Evolutionary conservation across 73 alveolate genomes (phyloP).

Genomic region (Uronychia binucleata): DNA sequence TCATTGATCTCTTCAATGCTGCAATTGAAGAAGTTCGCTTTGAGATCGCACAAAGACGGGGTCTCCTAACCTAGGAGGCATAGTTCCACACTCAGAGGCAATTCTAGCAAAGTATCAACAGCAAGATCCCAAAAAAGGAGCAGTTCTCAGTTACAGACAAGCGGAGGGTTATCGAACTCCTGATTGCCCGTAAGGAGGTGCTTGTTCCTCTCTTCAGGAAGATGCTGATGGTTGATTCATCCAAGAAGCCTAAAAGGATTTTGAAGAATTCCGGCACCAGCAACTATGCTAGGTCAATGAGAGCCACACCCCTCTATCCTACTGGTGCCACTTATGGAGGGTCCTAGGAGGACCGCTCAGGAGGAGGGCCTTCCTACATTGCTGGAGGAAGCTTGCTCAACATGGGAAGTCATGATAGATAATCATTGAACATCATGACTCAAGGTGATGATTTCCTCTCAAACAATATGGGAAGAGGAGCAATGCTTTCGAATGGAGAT

Average conservation of each 20-base stretch:
- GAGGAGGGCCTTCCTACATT: neutral
- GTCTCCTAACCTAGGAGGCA: neutral
- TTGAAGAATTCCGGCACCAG: neutral
- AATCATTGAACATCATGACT: neutral
- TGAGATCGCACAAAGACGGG: neutral
- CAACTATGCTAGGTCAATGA: neutral
- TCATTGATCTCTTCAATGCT: neutral
- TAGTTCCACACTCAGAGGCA: neutral
- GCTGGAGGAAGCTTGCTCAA: neutral
- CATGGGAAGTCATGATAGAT: neutral
- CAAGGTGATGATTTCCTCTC: neutral
- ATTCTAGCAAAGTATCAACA: neutral
- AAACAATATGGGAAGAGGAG: neutral
- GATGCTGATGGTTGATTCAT: neutral
- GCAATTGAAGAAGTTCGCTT: neutral
- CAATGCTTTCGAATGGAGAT: neutral
- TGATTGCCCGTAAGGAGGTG: neutral
- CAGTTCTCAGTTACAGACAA: neutral
- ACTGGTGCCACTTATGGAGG: neutral
- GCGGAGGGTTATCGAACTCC: neutral
- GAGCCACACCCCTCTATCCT: neutral
- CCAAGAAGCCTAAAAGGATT: neutral
- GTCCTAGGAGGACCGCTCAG: neutral
- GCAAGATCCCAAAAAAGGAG: neutral
- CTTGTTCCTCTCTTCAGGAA: neutral